These are phyloP conservation scores for Monosporascus sp. DNA, from an alignment of 2,329 filamentous ascomycete genomes.

Conservation along the genomic window DNA sequence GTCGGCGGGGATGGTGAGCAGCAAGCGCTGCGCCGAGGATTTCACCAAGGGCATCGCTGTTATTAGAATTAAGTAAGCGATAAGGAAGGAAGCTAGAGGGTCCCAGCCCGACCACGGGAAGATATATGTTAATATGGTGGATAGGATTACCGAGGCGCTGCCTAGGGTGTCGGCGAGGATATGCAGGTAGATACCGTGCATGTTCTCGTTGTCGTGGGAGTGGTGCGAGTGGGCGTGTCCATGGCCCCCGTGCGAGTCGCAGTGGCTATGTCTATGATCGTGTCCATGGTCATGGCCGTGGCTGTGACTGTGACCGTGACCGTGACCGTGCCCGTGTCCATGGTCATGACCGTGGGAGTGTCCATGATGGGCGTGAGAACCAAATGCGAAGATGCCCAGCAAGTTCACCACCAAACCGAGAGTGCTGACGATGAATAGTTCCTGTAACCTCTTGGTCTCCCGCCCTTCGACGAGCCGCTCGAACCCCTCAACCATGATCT, in stretches of 20 bases:
- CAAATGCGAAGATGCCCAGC: constrained; percentile 84
- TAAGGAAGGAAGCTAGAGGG: constrained; percentile 87
- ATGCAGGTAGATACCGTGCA: constrained; percentile 95
- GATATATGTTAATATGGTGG: constrained; percentile 80
- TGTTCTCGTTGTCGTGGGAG: constrained; percentile 88
- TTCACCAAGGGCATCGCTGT: constrained; percentile 84
- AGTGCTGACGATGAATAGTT: constrained; percentile 83
- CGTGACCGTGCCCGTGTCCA: constrained; percentile 28
- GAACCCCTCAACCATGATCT: constrained; percentile 92
- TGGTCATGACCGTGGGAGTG: constrained; percentile 31
- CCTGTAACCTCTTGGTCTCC: constrained; percentile 76
- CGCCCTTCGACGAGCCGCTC: constrained; percentile 81
- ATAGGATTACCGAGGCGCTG: constrained; percentile 89
- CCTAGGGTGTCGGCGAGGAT: constrained; percentile 92
- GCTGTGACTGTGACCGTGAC: no score
- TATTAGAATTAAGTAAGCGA: constrained; percentile 88
- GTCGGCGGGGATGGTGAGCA: constrained; percentile 79
- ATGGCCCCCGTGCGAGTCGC: constrained; percentile 24
- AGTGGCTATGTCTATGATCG: constrained; percentile 19
- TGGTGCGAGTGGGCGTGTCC: constrained; percentile 39
- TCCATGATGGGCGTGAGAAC: constrained; percentile 53
- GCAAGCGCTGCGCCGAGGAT: constrained; percentile 73
- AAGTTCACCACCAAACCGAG: constrained; percentile 86
- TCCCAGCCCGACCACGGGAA: constrained; percentile 93
- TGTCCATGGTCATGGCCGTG: constrained; percentile 31